These are phyloP conservation scores for Cladosporium sp. DNA, from an alignment of 2,329 filamentous ascomycete genomes.

Conservation along the genomic window DNA sequence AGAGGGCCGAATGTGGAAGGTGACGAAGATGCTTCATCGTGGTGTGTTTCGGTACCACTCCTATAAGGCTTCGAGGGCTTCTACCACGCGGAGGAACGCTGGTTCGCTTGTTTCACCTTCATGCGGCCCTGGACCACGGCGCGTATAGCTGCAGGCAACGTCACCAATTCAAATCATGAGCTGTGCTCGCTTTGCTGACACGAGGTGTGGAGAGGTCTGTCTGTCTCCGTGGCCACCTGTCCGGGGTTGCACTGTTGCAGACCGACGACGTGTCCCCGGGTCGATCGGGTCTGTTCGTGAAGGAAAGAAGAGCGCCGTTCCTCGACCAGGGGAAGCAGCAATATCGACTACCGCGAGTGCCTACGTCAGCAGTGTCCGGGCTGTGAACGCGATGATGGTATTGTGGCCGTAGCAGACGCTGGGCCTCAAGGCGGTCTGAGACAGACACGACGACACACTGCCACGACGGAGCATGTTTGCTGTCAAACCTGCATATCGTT, in stretches of 20 bases:
- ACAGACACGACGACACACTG: neutral
- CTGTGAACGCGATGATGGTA: neutral
- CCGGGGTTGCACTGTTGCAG: neutral
- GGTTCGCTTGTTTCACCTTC: constrained; percentile 16
- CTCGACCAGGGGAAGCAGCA: neutral
- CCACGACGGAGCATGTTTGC: neutral
- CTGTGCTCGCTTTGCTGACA: neutral
- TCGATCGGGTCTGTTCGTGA: constrained; percentile 8
- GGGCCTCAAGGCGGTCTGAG: neutral
- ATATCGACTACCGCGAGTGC: neutral
- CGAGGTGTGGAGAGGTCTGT: constrained; percentile 1
- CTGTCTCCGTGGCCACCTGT: neutral
- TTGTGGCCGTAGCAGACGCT: neutral
- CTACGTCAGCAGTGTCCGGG: constrained; percentile 3
- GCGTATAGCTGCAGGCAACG: constrained; percentile 15
- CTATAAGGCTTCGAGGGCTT: neutral
- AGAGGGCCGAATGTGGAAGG: neutral
- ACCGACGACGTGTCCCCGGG: constrained; percentile 12
- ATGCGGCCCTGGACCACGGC: constrained; percentile 3
- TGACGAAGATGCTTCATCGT: neutral
- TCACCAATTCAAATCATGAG: constrained; percentile 7
- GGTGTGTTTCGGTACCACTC: neutral
- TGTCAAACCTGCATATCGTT: neutral
- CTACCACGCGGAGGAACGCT: constrained; percentile 3
- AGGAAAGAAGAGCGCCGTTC: neutral